phyloP scores from a whole-genome alignment of 2,329 filamentous ascomycete species.

The Aspergillus aculeatus region DNA sequence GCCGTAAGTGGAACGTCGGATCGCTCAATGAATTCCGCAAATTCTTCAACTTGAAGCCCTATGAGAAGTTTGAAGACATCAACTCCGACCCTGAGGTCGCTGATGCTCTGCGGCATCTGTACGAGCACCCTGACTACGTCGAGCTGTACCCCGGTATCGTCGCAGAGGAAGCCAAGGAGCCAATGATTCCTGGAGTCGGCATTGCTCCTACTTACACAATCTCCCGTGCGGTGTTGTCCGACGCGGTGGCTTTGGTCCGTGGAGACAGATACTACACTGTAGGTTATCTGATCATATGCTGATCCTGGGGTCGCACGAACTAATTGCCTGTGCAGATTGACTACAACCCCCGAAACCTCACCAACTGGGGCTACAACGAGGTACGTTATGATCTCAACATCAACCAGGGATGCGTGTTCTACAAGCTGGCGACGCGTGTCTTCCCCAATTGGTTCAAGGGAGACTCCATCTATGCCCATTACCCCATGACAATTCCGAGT shows the following conservation, averaged over 20 bases:
- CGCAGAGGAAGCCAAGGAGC: conserved; percentile 70
- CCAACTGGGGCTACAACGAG: conserved; percentile 80
- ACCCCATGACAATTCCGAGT: conserved; percentile 66
- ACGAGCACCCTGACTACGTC: conserved; percentile 72
- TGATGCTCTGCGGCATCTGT: conserved; percentile 61
- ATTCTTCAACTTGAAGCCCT: conserved; percentile 73
- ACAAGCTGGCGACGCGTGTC: conserved; percentile 76
- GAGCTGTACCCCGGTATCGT: conserved; percentile 79
- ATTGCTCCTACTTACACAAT: conserved; percentile 75
- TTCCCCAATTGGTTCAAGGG: conserved; percentile 77
- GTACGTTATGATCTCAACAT: conserved; percentile 69
- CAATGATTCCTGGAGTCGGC: conserved; percentile 71
- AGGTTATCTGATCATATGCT: conserved; percentile 2
- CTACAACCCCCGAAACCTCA: conserved; percentile 70
- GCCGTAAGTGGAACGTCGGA: conserved; percentile 72
- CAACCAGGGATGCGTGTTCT: conserved; percentile 80
- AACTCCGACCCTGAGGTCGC: conserved; percentile 73
- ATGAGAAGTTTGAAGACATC: conserved; percentile 79
- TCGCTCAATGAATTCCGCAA: conserved; percentile 82
- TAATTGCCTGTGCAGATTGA: conserved; percentile 48
- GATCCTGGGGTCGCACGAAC: conserved; percentile 25
- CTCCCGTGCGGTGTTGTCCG: conserved; percentile 72
- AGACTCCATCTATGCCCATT: conserved; percentile 80
- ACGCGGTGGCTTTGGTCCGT: conserved; percentile 74
- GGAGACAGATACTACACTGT: conserved; percentile 75